Conservation (phyloP, 1,139 yeast species). For the Debaryomycetaceae sp. region DNA sequence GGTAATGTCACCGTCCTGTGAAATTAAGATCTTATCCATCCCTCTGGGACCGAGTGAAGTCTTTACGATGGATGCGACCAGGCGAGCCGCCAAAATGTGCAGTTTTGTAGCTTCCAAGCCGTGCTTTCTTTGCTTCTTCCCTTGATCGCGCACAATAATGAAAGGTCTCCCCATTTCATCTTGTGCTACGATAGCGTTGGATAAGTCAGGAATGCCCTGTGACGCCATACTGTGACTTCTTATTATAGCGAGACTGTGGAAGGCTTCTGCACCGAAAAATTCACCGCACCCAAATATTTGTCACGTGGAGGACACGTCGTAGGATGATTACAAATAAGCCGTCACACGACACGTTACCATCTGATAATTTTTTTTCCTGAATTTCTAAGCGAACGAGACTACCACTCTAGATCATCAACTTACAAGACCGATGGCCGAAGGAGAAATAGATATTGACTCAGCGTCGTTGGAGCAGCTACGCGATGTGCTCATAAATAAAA, state of each 20-base stretch:
- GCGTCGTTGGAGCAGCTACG: conserved; percentile 59
- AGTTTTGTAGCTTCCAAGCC: conserved; percentile 94
- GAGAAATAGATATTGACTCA: conserved; percentile 31
- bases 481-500: conserved; percentile 53
- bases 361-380: too few relatives aligned
- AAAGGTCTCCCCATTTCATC: conserved; percentile 99
- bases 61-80: conserved; percentile 85
- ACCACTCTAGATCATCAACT: too few relatives aligned
- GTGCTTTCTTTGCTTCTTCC: conserved; percentile 81
- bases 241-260: too few relatives aligned
- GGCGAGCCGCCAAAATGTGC: conserved; percentile 91
- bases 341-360: too few relatives aligned
- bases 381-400: too few relatives aligned
- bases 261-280: too few relatives aligned
- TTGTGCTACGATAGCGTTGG: conserved; percentile 97
- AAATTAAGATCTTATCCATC: conserved; percentile 85
- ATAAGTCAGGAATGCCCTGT: conserved; percentile 77
- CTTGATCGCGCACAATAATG: conserved; percentile 95
- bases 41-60: conserved; percentile 97
- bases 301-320: too few relatives aligned
- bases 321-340: too few relatives aligned
- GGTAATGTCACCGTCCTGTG: conserved; percentile 94
- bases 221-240: conserved; percentile 21
- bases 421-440: too few relatives aligned
- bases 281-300: too few relatives aligned